Evolutionary conservation across 257 asterid genomes (phyloP).

Genomic region (Plantago major): DNA sequence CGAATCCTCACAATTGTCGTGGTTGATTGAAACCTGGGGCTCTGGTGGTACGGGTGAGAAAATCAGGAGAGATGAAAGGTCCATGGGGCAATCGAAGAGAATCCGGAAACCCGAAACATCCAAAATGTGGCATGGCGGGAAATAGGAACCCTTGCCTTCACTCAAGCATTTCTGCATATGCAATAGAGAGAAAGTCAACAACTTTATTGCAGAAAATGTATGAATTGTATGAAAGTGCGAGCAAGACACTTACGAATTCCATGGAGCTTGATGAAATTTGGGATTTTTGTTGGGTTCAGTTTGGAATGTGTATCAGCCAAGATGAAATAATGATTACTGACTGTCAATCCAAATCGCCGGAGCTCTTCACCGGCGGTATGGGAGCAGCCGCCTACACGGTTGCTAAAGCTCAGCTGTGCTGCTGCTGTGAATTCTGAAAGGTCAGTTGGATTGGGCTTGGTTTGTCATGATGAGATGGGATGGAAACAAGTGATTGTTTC

Average conservation of each 20-base stretch:
- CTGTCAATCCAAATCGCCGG: too few species aligned
- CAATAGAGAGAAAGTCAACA: constrained; percentile 1
- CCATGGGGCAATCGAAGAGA: constrained; percentile 75
- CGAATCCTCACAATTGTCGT: constrained; percentile 14
- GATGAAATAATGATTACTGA: too few species aligned
- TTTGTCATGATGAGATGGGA: too few species aligned
- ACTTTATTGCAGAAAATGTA: background rate
- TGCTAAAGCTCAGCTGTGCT: too few species aligned
- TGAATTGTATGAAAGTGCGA: background rate
- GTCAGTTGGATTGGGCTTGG: too few species aligned
- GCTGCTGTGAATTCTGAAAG: too few species aligned
- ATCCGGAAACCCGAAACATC: constrained; percentile 59
- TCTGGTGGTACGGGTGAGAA: constrained; percentile 57
- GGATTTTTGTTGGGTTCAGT: too few species aligned
- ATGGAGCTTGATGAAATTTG: constrained; percentile 3
- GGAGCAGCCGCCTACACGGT: too few species aligned
- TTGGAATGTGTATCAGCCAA: too few species aligned
- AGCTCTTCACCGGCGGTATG: too few species aligned
- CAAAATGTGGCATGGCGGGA: constrained; percentile 79
- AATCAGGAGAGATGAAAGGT: constrained; percentile 64
- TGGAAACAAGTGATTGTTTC: too few species aligned
- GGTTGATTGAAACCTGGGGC: constrained; percentile 19
- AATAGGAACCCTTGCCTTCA: constrained; percentile 64
- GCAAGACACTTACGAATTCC: constrained; percentile 29
- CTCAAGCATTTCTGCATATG: constrained; percentile 76